Percentiles rank a stretch among this genome's conserved stretches.
These are phyloP conservation scores for Schwanniomyces occidentalis DNA, from an alignment of 805 yeast species.

Conservation along the genomic window DNA sequence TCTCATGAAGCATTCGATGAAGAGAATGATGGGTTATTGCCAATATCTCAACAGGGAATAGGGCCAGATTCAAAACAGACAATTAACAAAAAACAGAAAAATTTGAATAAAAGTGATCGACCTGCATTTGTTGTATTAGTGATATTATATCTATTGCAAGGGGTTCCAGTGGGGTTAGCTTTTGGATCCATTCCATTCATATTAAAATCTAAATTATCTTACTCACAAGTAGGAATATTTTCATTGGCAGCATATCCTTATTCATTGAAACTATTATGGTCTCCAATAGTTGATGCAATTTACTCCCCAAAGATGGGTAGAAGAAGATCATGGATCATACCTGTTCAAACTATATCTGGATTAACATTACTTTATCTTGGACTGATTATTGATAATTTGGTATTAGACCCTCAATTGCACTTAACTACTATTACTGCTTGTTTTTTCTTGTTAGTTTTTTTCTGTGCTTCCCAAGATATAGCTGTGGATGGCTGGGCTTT, in stretches of 20 bases:
- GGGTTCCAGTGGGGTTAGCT: conserved; percentile 95
- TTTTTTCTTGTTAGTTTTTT: conserved; percentile 76
- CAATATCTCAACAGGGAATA: conserved; percentile 22
- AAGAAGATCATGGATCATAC: conserved; percentile 91
- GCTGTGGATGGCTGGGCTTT: conserved; percentile 99
- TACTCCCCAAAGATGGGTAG: conserved; percentile 71
- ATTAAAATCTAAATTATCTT: conserved; percentile 76
- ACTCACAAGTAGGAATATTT: conserved; percentile 88
- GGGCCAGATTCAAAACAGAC: conserved; percentile 1
- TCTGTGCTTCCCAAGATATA: conserved; percentile 97
- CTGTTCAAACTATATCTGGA: conserved; percentile 83
- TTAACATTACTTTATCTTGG: conserved; percentile 69
- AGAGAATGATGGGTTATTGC: conserved; percentile 39
- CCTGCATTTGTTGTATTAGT: conserved; percentile 76
- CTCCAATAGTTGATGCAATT: conserved; percentile 91
- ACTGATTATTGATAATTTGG: conserved; percentile 46
- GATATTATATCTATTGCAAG: conserved; percentile 80
- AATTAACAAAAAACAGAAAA: neutral
- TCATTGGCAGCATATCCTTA: conserved; percentile 94
- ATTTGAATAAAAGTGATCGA: conserved; percentile 46
- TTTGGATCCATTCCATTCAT: conserved; percentile 93
- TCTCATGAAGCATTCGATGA: conserved; percentile 26
- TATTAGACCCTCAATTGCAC: conserved; percentile 51
- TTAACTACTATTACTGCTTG: conserved; percentile 60
- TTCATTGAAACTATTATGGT: conserved; percentile 89